Percentiles rank a stretch among this genome's conserved stretches.
Conservation (phyloP, 768 basidiomycete species). For the Pisolithus tinctorius region DNA sequence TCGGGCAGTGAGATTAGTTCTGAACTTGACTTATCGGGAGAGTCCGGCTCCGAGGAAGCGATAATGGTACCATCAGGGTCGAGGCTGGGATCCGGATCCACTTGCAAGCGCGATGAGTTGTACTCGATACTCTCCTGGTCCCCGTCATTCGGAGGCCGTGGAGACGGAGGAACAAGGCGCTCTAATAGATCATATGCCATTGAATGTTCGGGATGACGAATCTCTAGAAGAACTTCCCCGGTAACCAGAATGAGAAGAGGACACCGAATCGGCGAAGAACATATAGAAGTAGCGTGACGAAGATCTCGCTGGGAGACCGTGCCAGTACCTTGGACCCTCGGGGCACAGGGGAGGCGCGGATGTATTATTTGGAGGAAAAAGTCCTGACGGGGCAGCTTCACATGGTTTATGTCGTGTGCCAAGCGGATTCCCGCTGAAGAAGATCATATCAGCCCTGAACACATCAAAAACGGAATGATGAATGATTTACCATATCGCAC, state of each 20-base stretch:
- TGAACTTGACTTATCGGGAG: conserved; percentile 34
- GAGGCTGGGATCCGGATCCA: conserved; percentile 18
- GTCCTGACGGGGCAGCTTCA: conserved; percentile 45
- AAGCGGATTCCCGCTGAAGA: conserved; percentile 53
- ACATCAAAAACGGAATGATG: not conserved
- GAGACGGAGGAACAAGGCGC: conserved; percentile 32
- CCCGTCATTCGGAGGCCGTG: conserved; percentile 29
- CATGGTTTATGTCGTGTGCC: conserved; percentile 60
- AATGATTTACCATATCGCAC: conserved; percentile 45
- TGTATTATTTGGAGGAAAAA: conserved; percentile 23
- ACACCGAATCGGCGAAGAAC: conserved; percentile 42
- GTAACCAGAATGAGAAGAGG: conserved; percentile 11
- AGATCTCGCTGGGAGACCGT: conserved; percentile 15
- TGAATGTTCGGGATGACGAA: conserved; percentile 15
- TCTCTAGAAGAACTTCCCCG: not conserved
- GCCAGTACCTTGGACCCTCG: conserved; percentile 39
- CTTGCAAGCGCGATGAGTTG: not conserved
- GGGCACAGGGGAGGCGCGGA: conserved; percentile 26
- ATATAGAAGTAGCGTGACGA: conserved; percentile 31
- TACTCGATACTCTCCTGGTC: conserved; percentile 14
- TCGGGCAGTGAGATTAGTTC: conserved; percentile 40
- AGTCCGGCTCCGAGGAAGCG: conserved; percentile 30
- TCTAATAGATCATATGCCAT: conserved; percentile 35
- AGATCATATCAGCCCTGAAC: conserved; percentile 6
- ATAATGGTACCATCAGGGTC: conserved; percentile 41